Evolutionary conservation across 495 filamentous ascomycete species (phyloP), one percentile per base, ranked within the genome.

Genomic region (Penicillium macrosclerotiorum): DNA sequence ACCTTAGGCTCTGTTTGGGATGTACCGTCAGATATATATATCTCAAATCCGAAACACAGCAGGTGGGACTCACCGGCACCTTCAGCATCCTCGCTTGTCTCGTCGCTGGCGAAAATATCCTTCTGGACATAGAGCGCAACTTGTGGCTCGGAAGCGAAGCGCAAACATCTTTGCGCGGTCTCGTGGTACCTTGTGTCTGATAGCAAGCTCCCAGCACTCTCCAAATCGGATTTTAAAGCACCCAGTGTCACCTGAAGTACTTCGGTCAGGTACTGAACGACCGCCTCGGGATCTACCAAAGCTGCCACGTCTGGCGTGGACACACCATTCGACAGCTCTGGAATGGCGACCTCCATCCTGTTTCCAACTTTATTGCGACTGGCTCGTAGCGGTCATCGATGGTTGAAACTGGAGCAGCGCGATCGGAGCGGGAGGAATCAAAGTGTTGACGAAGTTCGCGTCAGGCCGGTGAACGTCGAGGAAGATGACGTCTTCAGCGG

Each of bases 71-170:
- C 63, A 73, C 73, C 60, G 48, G 70, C 54, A 43, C 68, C 71
- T 49, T 80, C 75, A 34, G 64, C 57, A 41, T 66, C 63, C n/a
- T 67, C 69, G 45, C 81, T 76, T 35, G 71, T 52, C 40, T 77
- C 63, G 37, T 81, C 77, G n/a, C 74, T 67, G 17, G 72, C 66
- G 30, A 81, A 66, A 25, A 86, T 61, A 57, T 95, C 88, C 68
- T 95, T 95, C 57, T 89, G 85, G 46, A 94, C 85, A 67, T 96
- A 97, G 37, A 99, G 69, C 19, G 85, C 89, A 29, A 85, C 79
- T 72, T 95, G 89, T 36, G 86, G 72, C 67, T 96, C 93, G 20
- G 83, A 80, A 37, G 90, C 89, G 64, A 95, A 99, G 55, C 92
- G 83, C 49, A 81, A 84, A 67, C 92, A 96, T 69, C 90, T 78